phyloP scores from a whole-genome alignment of 1,139 yeast genomes.

The Candida tunisiensis region DNA sequence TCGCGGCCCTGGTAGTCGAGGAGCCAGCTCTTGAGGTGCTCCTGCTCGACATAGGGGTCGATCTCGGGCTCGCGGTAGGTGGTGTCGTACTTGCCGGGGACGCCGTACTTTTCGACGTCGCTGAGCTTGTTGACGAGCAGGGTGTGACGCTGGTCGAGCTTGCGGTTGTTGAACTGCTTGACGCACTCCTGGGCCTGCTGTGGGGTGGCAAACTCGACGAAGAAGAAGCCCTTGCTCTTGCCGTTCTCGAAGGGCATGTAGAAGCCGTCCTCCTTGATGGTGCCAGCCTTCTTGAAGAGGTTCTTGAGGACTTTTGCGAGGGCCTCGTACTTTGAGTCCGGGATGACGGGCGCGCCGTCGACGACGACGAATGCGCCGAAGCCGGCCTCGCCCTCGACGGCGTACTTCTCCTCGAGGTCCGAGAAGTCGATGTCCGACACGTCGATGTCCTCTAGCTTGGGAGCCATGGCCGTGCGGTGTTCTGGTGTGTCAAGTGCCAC shows the following conservation, averaged over 20 bases:
- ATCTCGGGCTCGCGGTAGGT: slow-evolving; percentile 57
- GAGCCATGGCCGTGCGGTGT: too few species aligned
- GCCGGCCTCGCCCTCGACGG: slow-evolving; percentile 41
- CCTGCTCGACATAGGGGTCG: slow-evolving; percentile 56
- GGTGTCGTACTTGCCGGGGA: slow-evolving; percentile 43
- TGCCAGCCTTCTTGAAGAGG: slow-evolving; percentile 58
- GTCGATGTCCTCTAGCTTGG: not conserved
- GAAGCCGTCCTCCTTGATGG: slow-evolving; percentile 42
- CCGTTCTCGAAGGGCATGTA: slow-evolving; percentile 69
- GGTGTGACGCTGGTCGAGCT: slow-evolving; percentile 87
- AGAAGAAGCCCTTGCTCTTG: slow-evolving; percentile 73
- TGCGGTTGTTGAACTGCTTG: slow-evolving; percentile 68
- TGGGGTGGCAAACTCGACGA: slow-evolving; percentile 61
- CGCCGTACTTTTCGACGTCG: slow-evolving; percentile 73
- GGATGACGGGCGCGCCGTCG: slow-evolving; percentile 94
- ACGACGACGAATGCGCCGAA: slow-evolving; percentile 72
- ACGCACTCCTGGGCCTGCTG: slow-evolving; percentile 67
- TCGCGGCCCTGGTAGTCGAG: slow-evolving; percentile 84
- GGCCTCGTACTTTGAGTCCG: slow-evolving; percentile 73
- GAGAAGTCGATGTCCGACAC: slow-evolving; percentile 60
- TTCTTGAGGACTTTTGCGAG: slow-evolving; percentile 75
- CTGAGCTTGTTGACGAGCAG: slow-evolving; percentile 67
- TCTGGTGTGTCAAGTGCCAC: too few species aligned
- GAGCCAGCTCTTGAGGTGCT: slow-evolving; percentile 81
- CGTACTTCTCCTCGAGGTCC: slow-evolving; percentile 68